Evolutionary conservation across 2,329 filamentous ascomycete genomes (phyloP).

Genomic region (Colletotrichum theobromicola): DNA sequence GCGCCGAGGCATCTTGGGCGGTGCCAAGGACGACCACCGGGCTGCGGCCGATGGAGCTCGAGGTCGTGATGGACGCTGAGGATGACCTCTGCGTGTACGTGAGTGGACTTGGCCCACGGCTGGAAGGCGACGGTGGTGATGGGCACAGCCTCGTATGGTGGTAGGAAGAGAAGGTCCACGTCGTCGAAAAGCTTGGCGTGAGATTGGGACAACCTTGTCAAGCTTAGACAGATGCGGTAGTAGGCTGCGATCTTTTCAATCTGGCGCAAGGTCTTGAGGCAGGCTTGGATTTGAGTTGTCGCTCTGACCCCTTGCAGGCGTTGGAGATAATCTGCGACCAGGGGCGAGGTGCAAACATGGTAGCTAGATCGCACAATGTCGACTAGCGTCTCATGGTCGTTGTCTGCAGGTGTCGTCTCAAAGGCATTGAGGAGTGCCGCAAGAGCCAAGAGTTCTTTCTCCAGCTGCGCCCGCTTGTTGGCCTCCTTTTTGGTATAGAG

Average conservation of each 20-base stretch:
- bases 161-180: conserved; percentile 12
- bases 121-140: conserved; percentile 18
- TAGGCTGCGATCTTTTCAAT: conserved; percentile 23
- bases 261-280: conserved; percentile 22
- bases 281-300: conserved; percentile 20
- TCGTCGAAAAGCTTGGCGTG: neutral
- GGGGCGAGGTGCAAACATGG: neutral
- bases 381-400: conserved; percentile 4
- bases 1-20: conserved; percentile 19
- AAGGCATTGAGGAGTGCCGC: conserved; percentile 9
- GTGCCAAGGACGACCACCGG: neutral
- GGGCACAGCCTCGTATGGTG: conserved; percentile 18
- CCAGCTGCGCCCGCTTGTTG: neutral
- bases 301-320: conserved; percentile 10
- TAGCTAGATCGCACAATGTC: conserved; percentile 14
- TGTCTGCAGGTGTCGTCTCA: neutral
- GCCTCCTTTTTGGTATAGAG: conserved; percentile 16
- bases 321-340: conserved; percentile 2
- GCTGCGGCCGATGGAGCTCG: neutral
- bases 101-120: conserved; percentile 20
- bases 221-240: conserved; percentile 11
- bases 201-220: neutral
- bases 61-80: conserved; percentile 19
- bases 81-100: conserved; percentile 22
- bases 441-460: conserved; percentile 1